Conservation (phyloP, 257 asterid species). For the Solanum acaule region DNA sequence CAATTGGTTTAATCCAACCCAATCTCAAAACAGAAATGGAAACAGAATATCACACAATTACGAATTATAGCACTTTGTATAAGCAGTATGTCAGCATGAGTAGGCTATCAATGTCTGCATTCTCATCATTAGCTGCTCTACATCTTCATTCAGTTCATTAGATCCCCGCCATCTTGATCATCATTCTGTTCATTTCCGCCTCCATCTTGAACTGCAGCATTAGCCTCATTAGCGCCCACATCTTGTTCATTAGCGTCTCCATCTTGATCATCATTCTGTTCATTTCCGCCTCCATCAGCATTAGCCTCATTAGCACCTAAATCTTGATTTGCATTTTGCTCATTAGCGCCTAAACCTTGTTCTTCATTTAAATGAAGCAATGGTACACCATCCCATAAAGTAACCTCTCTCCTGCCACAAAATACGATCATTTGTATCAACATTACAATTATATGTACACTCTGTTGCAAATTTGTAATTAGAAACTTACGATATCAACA, state of each 20-base stretch:
- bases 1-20: no score
- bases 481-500: background rate
- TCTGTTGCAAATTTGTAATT: no score
- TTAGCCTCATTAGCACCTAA: no score
- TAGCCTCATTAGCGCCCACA: no score
- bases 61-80: background rate
- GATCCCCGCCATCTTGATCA: background rate
- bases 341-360: no score
- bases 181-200: no score
- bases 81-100: background rate
- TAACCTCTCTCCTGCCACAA: background rate
- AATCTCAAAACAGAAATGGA: background rate
- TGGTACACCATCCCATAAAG: background rate
- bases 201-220: no score
- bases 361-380: background rate
- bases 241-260: no score
- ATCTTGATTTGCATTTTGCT: no score
- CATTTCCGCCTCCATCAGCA: no score
- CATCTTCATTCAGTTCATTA: background rate
- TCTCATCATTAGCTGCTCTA: background rate
- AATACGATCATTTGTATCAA: background rate
- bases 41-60: background rate
- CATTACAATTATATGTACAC: no score
- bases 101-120: background rate
- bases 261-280: no score